Percentiles rank a stretch among this genome's conserved stretches.
These are phyloP conservation scores for Niebla homalea DNA, from an alignment of 495 filamentous ascomycete genomes.

Conservation along the genomic window DNA sequence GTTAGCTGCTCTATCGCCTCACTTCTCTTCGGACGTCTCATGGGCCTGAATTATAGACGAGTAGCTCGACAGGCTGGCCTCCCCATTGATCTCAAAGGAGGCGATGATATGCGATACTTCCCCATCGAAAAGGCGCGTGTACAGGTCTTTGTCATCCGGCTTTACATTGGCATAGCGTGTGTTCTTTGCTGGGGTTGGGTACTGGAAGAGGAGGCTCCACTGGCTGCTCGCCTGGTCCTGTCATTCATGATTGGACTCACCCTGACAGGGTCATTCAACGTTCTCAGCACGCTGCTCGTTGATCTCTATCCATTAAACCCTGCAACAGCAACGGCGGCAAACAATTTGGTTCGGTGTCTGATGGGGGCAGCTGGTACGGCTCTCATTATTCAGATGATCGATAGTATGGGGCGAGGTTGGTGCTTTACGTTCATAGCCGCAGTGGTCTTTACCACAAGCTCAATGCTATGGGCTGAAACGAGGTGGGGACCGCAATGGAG, in stretches of 20 bases:
- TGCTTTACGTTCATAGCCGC: slow-evolving; percentile 48
- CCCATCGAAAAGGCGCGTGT: slow-evolving; percentile 42
- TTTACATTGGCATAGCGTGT: slow-evolving; percentile 22
- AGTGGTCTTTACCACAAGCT: slow-evolving; percentile 25
- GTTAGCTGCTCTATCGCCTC: slow-evolving; percentile 34
- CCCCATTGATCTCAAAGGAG: slow-evolving; percentile 30
- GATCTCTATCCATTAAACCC: slow-evolving; percentile 49
- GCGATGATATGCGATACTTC: slow-evolving; percentile 33
- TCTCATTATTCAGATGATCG: slow-evolving; percentile 45
- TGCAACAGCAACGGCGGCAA: slow-evolving; percentile 52
- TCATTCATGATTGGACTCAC: slow-evolving; percentile 46
- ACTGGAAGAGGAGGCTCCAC: slow-evolving; percentile 27
- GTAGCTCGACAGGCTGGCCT: slow-evolving; percentile 30
- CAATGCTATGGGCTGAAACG: slow-evolving; percentile 27
- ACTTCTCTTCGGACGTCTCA: slow-evolving; percentile 32
- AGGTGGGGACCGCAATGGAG: slow-evolving; percentile 36
- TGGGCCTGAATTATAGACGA: slow-evolving; percentile 38
- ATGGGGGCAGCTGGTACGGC: slow-evolving; percentile 51
- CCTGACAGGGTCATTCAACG: slow-evolving; percentile 43
- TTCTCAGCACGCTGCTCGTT: slow-evolving; percentile 46
- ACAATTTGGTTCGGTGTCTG: slow-evolving; percentile 55
- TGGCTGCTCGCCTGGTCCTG: slow-evolving; percentile 37
- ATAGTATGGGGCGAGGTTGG: slow-evolving; percentile 44
- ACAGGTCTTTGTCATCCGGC: slow-evolving; percentile 26
- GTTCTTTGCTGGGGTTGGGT: slow-evolving; percentile 38